Conservation (phyloP, 768 basidiomycete species). For the Multifurca ochricompacta region DNA sequence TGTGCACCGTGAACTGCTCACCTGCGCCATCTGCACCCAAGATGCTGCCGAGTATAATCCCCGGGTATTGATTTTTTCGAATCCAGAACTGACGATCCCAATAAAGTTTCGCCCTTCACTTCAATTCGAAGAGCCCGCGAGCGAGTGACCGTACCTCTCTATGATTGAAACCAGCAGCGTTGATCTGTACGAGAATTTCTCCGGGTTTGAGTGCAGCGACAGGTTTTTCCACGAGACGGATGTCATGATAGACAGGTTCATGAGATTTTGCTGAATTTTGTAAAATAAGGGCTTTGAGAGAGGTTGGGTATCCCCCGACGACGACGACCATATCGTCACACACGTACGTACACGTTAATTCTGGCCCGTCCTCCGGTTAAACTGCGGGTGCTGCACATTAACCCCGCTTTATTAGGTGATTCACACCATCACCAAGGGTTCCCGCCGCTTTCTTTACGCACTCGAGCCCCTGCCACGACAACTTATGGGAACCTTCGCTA, state of each 20-base stretch:
- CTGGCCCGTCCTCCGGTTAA: too few species aligned
- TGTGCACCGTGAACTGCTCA: conserved; percentile 24
- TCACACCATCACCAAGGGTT: too few species aligned
- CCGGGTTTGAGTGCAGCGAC: conserved; percentile 46
- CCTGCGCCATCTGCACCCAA: conserved; percentile 74
- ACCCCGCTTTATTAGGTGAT: too few species aligned
- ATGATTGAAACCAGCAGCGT: conserved; percentile 70
- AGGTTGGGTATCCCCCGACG: not conserved
- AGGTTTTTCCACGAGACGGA: conserved; percentile 40
- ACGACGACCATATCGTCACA: too few species aligned
- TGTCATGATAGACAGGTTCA: conserved; percentile 48
- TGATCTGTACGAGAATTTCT: conserved; percentile 59
- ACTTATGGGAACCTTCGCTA: too few species aligned
- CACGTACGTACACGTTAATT: too few species aligned
- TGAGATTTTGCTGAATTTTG: not conserved
- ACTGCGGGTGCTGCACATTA: too few species aligned
- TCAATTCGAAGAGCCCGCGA: too few species aligned
- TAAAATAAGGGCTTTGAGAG: not conserved
- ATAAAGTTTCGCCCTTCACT: too few species aligned
- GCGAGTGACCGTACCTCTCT: conserved; percentile 39
- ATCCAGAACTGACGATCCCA: conserved; percentile 71
- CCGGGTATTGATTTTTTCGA: conserved; percentile 58
- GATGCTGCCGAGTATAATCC: conserved; percentile 48
- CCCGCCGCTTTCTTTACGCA: too few species aligned
- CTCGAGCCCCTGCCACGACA: too few species aligned